These are phyloP conservation scores for Barnettozyma populi DNA, from an alignment of 805 yeast genomes.

Conservation along the genomic window DNA sequence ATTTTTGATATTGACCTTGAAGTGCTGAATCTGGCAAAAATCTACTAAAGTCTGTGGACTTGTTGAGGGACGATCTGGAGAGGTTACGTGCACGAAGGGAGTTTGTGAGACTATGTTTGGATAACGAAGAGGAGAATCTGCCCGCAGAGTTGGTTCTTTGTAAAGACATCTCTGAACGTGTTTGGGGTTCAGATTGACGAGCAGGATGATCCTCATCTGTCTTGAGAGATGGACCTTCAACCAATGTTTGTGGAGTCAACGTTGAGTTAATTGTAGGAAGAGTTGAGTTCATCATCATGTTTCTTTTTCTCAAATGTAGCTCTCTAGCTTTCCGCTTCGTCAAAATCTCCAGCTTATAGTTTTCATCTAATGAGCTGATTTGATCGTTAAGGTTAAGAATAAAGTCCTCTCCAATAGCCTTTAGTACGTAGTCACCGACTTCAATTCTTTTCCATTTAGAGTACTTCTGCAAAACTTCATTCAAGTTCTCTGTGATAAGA, in stretches of 20 bases:
- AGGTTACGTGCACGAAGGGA: conserved; percentile 32
- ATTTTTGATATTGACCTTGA: conserved; percentile 57
- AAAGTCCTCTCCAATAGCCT: conserved; percentile 27
- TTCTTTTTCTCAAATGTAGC: conserved; percentile 28
- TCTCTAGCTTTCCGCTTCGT: conserved; percentile 38
- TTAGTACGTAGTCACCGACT: conserved; percentile 32
- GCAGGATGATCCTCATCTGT: not conserved
- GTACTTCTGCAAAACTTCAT: conserved; percentile 32
- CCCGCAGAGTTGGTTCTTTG: conserved; percentile 1
- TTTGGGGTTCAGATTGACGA: not conserved
- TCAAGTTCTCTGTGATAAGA: conserved; percentile 29
- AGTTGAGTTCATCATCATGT: conserved; percentile 9
- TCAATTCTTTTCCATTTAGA: conserved; percentile 31
- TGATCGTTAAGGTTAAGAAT: conserved; percentile 34
- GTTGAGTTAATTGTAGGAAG: conserved; percentile 26
- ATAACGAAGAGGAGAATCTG: conserved; percentile 8
- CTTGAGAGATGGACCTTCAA: conserved; percentile 4
- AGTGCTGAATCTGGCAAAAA: conserved; percentile 17
- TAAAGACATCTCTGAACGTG: not conserved
- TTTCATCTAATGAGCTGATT: conserved; percentile 37
- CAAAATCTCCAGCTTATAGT: conserved; percentile 36
- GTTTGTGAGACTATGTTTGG: conserved; percentile 15
- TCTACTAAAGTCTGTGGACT: conserved; percentile 7
- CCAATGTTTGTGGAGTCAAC: conserved; percentile 26
- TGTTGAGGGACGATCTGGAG: conserved; percentile 27